Percentiles rank a stretch among this genome's conserved stretches.
phyloP scores from a whole-genome alignment of 805 yeast genomes.

The Cyberlindnera galapagoensis region DNA sequence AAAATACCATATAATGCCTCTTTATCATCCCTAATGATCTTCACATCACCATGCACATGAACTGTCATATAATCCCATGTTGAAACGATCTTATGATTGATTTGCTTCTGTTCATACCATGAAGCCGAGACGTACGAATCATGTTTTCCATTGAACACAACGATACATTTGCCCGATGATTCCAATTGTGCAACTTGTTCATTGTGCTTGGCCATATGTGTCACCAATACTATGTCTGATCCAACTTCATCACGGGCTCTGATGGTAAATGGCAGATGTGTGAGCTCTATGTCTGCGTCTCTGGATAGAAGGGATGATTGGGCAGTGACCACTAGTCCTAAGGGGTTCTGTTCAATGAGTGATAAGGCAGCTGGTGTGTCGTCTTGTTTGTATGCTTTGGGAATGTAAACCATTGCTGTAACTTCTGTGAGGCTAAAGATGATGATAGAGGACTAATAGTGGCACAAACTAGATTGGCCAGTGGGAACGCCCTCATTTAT shows the following conservation, averaged over 20 bases:
- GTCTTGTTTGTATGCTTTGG: slow-evolving; percentile 19
- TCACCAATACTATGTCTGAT: slow-evolving; percentile 37
- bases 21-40: slow-evolving; percentile 35
- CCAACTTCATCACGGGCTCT: slow-evolving; percentile 25
- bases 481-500: no score
- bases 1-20: slow-evolving; percentile 42
- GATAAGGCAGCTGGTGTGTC: slow-evolving; percentile 33
- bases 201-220: slow-evolving; percentile 49
- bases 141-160: slow-evolving; percentile 42
- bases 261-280: slow-evolving; percentile 50
- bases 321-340: slow-evolving; percentile 43
- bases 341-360: slow-evolving; percentile 41
- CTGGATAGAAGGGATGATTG: slow-evolving; percentile 14
- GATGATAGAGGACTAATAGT: no score
- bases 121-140: slow-evolving; percentile 52
- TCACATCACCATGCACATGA: slow-evolving; percentile 48
- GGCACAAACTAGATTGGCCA: no score
- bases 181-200: slow-evolving; percentile 40
- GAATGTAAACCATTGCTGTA: slow-evolving; percentile 28
- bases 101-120: slow-evolving; percentile 51
- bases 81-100: slow-evolving; percentile 58
- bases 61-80: slow-evolving; percentile 62
- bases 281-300: slow-evolving; percentile 38
- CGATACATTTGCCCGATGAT: slow-evolving; percentile 31
- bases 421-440: no score